Evolutionary conservation across 305 asterid genomes (phyloP).

Genomic region (Fraxinus angustifolia): DNA sequence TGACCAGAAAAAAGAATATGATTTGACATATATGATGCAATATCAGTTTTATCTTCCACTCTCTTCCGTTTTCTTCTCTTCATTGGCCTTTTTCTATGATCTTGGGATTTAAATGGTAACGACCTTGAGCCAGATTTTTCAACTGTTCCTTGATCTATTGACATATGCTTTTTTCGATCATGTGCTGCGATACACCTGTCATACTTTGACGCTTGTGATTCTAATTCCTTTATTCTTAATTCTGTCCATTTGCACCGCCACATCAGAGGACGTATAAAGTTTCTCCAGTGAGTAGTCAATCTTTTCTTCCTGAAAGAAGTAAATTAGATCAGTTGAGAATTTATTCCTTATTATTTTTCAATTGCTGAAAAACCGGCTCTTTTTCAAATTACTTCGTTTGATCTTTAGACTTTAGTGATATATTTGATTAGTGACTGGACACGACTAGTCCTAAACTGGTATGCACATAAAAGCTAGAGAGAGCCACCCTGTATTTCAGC

Average conservation of each 20-base stretch:
- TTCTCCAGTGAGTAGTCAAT: slow-evolving; percentile 76
- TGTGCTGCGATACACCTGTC: slow-evolving; percentile 36
- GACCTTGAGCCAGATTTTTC: slow-evolving; percentile 61
- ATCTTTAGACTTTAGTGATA: neutral
- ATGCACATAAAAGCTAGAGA: neutral
- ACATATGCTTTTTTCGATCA: slow-evolving; percentile 40
- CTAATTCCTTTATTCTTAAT: slow-evolving; percentile 62
- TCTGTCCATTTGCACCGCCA: slow-evolving; percentile 96
- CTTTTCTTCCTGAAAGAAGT: slow-evolving; percentile 66
- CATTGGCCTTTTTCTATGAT: slow-evolving; percentile 41
- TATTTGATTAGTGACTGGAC: neutral
- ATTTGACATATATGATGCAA: slow-evolving; percentile 54
- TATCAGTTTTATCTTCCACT: slow-evolving; percentile 56
- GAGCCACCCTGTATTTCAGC: neutral
- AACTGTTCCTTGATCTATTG: slow-evolving; percentile 37
- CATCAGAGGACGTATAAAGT: slow-evolving; percentile 72
- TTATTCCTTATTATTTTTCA: neutral
- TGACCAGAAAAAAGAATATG: slow-evolving; percentile 66
- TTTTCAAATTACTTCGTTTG: neutral
- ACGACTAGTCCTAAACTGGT: neutral
- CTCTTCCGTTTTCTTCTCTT: slow-evolving; percentile 73
- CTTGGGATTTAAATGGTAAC: slow-evolving; percentile 41
- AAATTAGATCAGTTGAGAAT: slow-evolving; percentile 7
- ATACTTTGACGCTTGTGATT: slow-evolving; percentile 61
- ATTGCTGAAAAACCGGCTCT: neutral